Evolutionary conservation across 169 alveolate species (phyloP).

Genomic region (Babesia ovis): DNA sequence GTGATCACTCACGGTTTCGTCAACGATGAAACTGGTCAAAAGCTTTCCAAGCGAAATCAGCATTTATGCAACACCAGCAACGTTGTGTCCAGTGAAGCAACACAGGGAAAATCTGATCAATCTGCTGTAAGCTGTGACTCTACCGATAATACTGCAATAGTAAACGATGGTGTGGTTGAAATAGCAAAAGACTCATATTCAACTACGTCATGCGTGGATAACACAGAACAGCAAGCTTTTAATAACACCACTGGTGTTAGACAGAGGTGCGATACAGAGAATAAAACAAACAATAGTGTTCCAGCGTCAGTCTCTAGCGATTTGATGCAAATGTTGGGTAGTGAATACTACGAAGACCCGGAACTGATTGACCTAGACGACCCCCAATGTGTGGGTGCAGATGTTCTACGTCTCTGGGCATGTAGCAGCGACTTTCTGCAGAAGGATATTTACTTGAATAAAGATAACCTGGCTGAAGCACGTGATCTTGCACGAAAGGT

Average conservation of each 20-base stretch:
- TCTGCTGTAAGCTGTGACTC: neutral
- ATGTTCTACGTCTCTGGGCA: constrained; percentile 47
- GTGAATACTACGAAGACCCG: constrained; percentile 25
- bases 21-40: constrained; percentile 26
- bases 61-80: neutral
- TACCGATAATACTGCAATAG: neutral
- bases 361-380: constrained; percentile 15
- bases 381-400: constrained; percentile 50
- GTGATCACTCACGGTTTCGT: constrained; percentile 64
- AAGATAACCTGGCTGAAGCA: constrained; percentile 27
- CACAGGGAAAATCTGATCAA: neutral
- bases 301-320: neutral
- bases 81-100: neutral
- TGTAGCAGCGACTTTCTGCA: constrained; percentile 58
- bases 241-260: neutral
- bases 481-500: constrained; percentile 46
- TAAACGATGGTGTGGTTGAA: neutral
- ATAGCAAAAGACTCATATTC: no score
- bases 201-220: neutral
- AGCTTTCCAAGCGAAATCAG: constrained; percentile 46
- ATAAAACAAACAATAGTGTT: neutral
- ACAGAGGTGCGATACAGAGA: neutral
- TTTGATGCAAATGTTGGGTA: constrained; percentile 11
- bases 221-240: neutral
- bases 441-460: constrained; percentile 51